phyloP scores from a whole-genome alignment of 805 yeast genomes.

The Pichia deserticola region DNA sequence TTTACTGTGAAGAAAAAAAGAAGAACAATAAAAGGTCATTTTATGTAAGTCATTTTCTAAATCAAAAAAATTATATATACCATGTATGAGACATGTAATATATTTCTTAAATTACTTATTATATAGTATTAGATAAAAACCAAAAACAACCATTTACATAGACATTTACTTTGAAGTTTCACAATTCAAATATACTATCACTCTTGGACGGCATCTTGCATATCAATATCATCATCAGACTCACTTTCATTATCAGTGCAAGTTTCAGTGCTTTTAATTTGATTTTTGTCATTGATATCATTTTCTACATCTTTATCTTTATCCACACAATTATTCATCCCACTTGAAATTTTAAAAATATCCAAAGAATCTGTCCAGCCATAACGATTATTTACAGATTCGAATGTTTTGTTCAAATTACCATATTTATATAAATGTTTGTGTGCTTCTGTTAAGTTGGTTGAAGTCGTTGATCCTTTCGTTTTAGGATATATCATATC shows the following conservation, averaged over 20 bases:
- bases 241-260: neutral
- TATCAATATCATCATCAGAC: neutral
- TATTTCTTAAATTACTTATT: too few relatives aligned
- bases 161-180: neutral
- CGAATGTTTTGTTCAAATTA: slow-evolving; percentile 15
- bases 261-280: neutral
- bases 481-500: slow-evolving; percentile 11
- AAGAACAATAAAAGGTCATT: too few relatives aligned
- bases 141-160: neutral
- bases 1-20: too few relatives aligned
- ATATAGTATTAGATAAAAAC: too few relatives aligned
- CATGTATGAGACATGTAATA: too few relatives aligned
- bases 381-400: slow-evolving; percentile 14
- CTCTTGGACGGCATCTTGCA: slow-evolving; percentile 1
- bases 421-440: slow-evolving; percentile 12
- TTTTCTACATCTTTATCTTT: neutral
- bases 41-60: too few relatives aligned
- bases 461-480: slow-evolving; percentile 6
- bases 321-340: neutral
- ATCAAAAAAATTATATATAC: too few relatives aligned
- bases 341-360: slow-evolving; percentile 5
- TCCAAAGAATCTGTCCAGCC: slow-evolving; percentile 16
- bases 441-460: slow-evolving; percentile 13
- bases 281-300: neutral
- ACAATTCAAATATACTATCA: neutral